Conservation (phyloP, 352 stramenopile genomes). For the Phytophthora sojae region DNA sequence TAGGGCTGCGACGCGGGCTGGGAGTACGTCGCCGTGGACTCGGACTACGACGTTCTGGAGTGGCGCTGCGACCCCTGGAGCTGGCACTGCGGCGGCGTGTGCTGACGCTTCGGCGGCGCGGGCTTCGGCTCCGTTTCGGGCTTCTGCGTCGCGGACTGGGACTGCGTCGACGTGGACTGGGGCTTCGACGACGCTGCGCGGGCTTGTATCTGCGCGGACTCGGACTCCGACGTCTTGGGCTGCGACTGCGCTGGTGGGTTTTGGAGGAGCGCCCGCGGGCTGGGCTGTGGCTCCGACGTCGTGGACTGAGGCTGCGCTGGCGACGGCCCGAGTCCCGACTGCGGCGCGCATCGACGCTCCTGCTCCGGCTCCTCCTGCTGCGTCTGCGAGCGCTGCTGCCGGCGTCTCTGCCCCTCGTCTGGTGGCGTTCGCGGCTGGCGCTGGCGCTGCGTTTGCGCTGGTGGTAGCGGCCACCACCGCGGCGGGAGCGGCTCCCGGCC, state of each 20-base stretch:
- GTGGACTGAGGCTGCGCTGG: slow-evolving; percentile 16
- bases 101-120: neutral
- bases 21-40: slow-evolving; percentile 11
- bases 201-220: neutral
- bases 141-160: slow-evolving; percentile 7
- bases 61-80: too few relatives aligned
- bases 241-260: slow-evolving; percentile 4
- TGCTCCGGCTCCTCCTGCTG: slow-evolving; percentile 20
- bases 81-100: neutral
- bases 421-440: slow-evolving; percentile 28
- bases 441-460: slow-evolving; percentile 25
- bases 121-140: slow-evolving; percentile 3
- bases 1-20: slow-evolving; percentile 5
- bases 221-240: slow-evolving; percentile 2
- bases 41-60: neutral
- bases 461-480: slow-evolving; percentile 1
- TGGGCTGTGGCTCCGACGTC: slow-evolving; percentile 8
- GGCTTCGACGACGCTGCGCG: slow-evolving; percentile 3
- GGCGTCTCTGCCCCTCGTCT: neutral
- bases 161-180: slow-evolving; percentile 2
- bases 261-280: neutral
- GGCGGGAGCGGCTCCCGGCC: neutral
- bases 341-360: slow-evolving; percentile 20
- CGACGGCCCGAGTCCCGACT: neutral
- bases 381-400: too few relatives aligned